Evolutionary conservation across 805 yeast species (phyloP).

Genomic region (Lachancea quebecensis): DNA sequence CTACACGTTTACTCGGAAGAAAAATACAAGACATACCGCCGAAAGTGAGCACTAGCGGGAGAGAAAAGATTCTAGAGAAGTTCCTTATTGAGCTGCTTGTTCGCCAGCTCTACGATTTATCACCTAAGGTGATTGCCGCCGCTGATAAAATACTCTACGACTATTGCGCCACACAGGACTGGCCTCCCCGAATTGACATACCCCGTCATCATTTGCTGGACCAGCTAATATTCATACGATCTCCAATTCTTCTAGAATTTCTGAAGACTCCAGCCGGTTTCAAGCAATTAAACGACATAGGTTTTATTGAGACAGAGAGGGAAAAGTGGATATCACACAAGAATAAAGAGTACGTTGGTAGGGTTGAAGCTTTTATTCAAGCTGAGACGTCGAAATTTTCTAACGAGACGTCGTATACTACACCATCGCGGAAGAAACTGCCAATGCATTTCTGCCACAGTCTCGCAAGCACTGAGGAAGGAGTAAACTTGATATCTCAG

Average conservation of each 20-base stretch:
- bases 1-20: constrained; percentile 46
- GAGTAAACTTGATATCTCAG: constrained; percentile 53
- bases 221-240: constrained; percentile 45
- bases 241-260: constrained; percentile 54
- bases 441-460: constrained; percentile 77
- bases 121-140: constrained; percentile 44
- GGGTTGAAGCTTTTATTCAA: constrained; percentile 38
- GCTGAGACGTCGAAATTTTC: constrained; percentile 9
- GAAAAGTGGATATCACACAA: constrained; percentile 53
- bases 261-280: constrained; percentile 67
- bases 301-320: constrained; percentile 60
- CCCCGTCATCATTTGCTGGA: constrained; percentile 26
- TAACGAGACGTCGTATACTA: background rate
- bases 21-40: constrained; percentile 14
- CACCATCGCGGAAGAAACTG: constrained; percentile 16
- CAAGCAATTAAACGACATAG: constrained; percentile 48
- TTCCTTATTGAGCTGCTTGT: constrained; percentile 43
- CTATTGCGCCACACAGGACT: constrained; percentile 42
- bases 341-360: constrained; percentile 41
- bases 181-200: constrained; percentile 17
- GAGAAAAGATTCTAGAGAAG: constrained; percentile 6
- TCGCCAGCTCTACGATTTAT: constrained; percentile 63
- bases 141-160: constrained; percentile 51
- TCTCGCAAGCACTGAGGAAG: constrained; percentile 74
- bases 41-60: constrained; percentile 1